Base-by-base conservation (phyloP, 1,139 yeast species). In the Suhomyces wounanorum region DNA sequence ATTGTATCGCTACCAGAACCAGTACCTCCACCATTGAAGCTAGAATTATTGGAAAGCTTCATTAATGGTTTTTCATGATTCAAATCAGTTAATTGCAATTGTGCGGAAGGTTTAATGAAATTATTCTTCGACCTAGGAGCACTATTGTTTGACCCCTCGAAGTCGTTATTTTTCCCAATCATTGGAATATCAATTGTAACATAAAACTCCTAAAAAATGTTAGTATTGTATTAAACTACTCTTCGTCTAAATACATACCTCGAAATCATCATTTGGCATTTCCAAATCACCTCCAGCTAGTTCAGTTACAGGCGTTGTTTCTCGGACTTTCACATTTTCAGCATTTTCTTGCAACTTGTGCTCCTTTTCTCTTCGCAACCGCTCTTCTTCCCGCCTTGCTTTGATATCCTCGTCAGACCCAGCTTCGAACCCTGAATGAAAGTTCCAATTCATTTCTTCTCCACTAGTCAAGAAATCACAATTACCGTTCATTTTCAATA, bases 381-480 rank as follows among this genome's bases (percentile, higher is more conserved):
- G 53, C 14, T 55, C 55, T 23, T 62, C 66, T 49, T 57, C 63
- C 56, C 60, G 60, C 61, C 87, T 71, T 3, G 82, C 79, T 57
- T 76, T 79, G 36, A 85, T 78, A 64, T 87, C 94, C 50, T 85
- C 92, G 52, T 84, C 87, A 1, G 91, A 85, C 2, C 94, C 94
- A 1, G 94, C 92, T 63, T 86, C 92, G 56, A 81, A 83, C 25
- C 79, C 79, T 50, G 68, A 72, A 62, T 81, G 83, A 71, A 89
- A 89, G 57, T 85, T 81, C 96, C 96, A 89, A 64, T 87, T 87
- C 94, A 90, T 88, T 67, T 89, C 96, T 66, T 89, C 96, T n/a
- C 96, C 96, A 8, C 78, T 68, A 2, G 78, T 66, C 55, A 89
- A 73, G 59, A 83, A 88, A 44, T 79, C 83, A 25, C 89, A 79